Evolutionary conservation across 2,329 filamentous ascomycete species (phyloP).

Genomic region (Bipolaris sorokiniana): DNA sequence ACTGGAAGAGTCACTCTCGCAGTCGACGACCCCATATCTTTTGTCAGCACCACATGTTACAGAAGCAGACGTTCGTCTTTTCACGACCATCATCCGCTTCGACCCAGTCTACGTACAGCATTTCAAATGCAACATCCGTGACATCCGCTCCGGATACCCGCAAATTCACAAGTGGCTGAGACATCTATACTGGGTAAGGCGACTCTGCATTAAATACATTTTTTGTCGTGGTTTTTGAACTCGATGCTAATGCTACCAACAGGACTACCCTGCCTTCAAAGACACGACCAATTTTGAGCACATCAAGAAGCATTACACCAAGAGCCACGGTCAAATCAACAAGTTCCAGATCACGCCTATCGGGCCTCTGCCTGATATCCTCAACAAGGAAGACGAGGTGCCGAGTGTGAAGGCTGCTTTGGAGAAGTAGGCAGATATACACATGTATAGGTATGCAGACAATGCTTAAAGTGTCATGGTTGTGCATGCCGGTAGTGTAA

Average conservation of each 20-base stretch:
- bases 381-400: conserved; percentile 81
- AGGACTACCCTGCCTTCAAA: conserved; percentile 72
- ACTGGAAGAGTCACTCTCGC: conserved; percentile 52
- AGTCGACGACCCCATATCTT: conserved; percentile 54
- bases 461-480: not conserved
- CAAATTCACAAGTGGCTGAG: conserved; percentile 80
- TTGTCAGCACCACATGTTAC: conserved; percentile 53
- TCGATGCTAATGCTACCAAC: conserved; percentile 1
- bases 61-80: conserved; percentile 59
- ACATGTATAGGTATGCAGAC: not conserved
- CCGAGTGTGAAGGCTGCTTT: conserved; percentile 55
- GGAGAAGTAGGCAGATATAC: conserved; percentile 3
- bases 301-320: conserved; percentile 82
- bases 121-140: conserved; percentile 81
- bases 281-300: conserved; percentile 91
- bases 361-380: conserved; percentile 81
- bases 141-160: conserved; percentile 85
- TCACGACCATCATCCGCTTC: conserved; percentile 68
- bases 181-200: conserved; percentile 74
- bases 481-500: not conserved
- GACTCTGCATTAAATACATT: not conserved
- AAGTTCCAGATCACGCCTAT: conserved; percentile 77
- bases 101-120: conserved; percentile 62
- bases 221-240: not conserved
- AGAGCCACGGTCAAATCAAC: conserved; percentile 70